Percentiles rank a stretch among this genome's conserved stretches.
Evolutionary conservation across 1,284 basidiomycete genomes (phyloP).

Genomic region (Melampsora larici-populina): DNA sequence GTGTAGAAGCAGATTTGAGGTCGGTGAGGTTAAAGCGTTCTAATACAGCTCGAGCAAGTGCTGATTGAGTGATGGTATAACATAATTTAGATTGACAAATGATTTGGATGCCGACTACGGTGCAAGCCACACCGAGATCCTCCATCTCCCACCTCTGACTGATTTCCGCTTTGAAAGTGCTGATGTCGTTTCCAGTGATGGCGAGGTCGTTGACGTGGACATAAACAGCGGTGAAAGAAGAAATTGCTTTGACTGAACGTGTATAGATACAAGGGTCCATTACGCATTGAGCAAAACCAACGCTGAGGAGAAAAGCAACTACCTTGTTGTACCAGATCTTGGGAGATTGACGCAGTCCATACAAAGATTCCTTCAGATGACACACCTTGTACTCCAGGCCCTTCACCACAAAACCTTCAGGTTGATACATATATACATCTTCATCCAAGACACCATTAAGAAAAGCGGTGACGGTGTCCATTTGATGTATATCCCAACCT

Average conservation of each 20-base stretch:
- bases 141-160: background rate
- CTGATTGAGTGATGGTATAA: no score
- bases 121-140: background rate
- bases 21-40: no score
- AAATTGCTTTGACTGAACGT: background rate
- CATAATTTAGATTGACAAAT: no score
- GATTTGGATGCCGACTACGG: no score
- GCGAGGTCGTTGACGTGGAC: constrained; percentile 13
- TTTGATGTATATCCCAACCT: constrained; percentile 1
- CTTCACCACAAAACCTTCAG: no score
- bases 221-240: background rate
- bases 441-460: no score
- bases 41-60: no score
- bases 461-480: no score
- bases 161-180: background rate
- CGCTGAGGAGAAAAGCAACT: background rate
- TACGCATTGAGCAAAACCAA: background rate
- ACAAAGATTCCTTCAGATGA: background rate
- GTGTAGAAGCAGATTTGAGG: no score
- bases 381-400: background rate
- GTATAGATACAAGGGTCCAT: constrained; percentile 11
- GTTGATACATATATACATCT: no score
- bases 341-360: constrained; percentile 6
- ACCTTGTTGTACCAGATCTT: background rate
- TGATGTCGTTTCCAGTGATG: background rate